phyloP scores from a whole-genome alignment of 306 rosid species.

The Glycine tomentella region DNA sequence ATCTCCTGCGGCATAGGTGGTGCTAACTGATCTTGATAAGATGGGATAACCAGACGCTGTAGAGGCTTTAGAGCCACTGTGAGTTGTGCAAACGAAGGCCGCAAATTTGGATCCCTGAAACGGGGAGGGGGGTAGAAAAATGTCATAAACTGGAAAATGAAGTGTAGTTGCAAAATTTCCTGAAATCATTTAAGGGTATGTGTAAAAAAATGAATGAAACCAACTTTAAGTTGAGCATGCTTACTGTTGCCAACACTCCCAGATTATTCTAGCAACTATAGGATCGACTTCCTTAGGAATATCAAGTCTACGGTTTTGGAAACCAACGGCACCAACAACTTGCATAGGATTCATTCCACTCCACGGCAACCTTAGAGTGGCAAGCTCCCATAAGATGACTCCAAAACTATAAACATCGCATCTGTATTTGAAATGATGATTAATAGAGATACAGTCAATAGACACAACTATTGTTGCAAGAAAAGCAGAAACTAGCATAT shows the following conservation, averaged over 20 bases:
- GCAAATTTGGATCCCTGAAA: conserved; percentile 88
- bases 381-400: conserved; percentile 98
- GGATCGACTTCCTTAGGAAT: conserved; percentile 98
- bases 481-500: not conserved
- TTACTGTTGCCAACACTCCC: conserved; percentile 98
- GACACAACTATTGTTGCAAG: conserved; percentile 28
- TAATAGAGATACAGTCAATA: not conserved
- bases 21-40: conserved; percentile 74
- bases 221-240: conserved; percentile 52
- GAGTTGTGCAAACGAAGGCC: conserved; percentile 89
- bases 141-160: conserved; percentile 37
- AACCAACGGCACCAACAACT: conserved; percentile 99
- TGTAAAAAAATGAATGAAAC: conserved; percentile 1
- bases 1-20: conserved; percentile 75
- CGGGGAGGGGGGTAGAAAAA: not conserved
- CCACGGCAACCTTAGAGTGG: conserved; percentile 94
- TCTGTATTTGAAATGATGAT: conserved; percentile 57
- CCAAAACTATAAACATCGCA: conserved; percentile 99
- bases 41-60: conserved; percentile 75
- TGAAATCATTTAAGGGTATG: conserved; percentile 5
- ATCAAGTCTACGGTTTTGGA: conserved; percentile 94
- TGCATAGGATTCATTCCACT: conserved; percentile 99
- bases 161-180: conserved; percentile 19
- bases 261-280: conserved; percentile 82
- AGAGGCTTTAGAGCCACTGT: conserved; percentile 79